Evolutionary conservation across 2,329 filamentous ascomycete species (phyloP).

Genomic region (Aspergillus oerlinghausenensis): DNA sequence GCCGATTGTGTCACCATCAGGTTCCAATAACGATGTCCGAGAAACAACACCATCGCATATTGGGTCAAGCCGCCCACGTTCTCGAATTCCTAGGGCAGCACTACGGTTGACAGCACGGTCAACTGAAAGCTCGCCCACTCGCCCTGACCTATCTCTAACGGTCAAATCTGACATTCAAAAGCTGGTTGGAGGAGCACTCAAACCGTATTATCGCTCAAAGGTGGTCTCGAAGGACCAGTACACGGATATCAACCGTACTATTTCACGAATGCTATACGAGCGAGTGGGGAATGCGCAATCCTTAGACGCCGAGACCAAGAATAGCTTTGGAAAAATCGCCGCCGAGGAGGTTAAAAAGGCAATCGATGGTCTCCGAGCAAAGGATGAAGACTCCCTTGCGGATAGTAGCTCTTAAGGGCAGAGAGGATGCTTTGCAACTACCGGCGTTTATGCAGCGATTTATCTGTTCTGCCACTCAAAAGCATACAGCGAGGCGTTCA

Average conservation of each 20-base stretch:
- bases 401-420: conserved; percentile 13
- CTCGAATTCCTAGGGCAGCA: conserved; percentile 23
- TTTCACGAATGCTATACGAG: conserved; percentile 84
- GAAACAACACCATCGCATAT: conserved; percentile 7
- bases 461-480: conserved; percentile 3
- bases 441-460: conserved; percentile 18
- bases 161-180: conserved; percentile 85
- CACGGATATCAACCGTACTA: conserved; percentile 81
- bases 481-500: conserved; percentile 17
- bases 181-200: conserved; percentile 78
- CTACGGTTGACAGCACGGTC: conserved; percentile 37
- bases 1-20: conserved; percentile 67
- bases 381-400: conserved; percentile 12
- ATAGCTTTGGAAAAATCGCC: conserved; percentile 71
- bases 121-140: conserved; percentile 64
- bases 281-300: conserved; percentile 51
- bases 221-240: conserved; percentile 85
- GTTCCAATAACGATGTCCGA: conserved; percentile 38
- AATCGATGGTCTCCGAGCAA: conserved; percentile 43
- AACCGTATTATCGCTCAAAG: conserved; percentile 75
- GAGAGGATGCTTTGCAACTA: conserved; percentile 11
- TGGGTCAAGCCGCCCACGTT: conserved; percentile 16
- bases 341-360: conserved; percentile 73
- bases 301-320: conserved; percentile 62
- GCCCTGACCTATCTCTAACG: conserved; percentile 65